Evolutionary conservation across 1,284 basidiomycete species (phyloP).

Genomic region (Puccinia triticina): DNA sequence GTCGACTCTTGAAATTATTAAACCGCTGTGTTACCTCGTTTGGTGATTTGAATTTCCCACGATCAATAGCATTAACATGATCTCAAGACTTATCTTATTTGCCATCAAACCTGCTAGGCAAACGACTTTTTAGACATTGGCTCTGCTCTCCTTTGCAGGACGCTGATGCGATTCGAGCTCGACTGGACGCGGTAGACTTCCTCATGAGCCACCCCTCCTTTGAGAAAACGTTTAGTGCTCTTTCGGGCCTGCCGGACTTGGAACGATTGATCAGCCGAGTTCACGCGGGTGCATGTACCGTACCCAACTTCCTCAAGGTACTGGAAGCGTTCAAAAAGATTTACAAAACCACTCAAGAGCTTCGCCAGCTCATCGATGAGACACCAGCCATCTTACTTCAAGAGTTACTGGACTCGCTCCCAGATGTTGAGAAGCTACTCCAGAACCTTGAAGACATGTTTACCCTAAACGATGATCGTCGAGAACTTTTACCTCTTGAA

Average conservation of each 20-base stretch:
- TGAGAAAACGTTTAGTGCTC: slow-evolving; percentile 71
- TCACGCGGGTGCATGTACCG: slow-evolving; percentile 83
- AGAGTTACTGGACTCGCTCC: slow-evolving; percentile 65
- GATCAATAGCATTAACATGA: slow-evolving; percentile 27
- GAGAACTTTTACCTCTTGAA: slow-evolving; percentile 39
- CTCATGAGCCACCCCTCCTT: slow-evolving; percentile 77
- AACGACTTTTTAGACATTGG: slow-evolving; percentile 91
- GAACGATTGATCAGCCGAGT: slow-evolving; percentile 91
- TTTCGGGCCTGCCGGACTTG: slow-evolving; percentile 81
- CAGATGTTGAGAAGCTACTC: slow-evolving; percentile 72
- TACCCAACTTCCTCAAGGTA: slow-evolving; percentile 70
- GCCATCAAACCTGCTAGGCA: slow-evolving; percentile 65
- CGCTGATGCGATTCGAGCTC: slow-evolving; percentile 78
- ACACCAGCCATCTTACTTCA: slow-evolving; percentile 70
- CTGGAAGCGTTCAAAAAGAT: slow-evolving; percentile 74
- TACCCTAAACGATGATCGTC: slow-evolving; percentile 41
- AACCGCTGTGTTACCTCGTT: slow-evolving; percentile 84
- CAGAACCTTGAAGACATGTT: slow-evolving; percentile 71
- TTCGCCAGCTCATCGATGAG: slow-evolving; percentile 72
- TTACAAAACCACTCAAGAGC: slow-evolving; percentile 72
- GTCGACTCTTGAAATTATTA: slow-evolving; percentile 80
- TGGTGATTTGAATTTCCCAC: slow-evolving; percentile 64
- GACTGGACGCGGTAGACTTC: slow-evolving; percentile 92
- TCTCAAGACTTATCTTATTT: slow-evolving; percentile 1
- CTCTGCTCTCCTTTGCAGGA: slow-evolving; percentile 83